Percentiles rank a stretch among this genome's conserved stretches.
These are phyloP conservation scores for Colletotrichum trifolii DNA, from an alignment of 2,329 filamentous ascomycete species.

Conservation along the genomic window DNA sequence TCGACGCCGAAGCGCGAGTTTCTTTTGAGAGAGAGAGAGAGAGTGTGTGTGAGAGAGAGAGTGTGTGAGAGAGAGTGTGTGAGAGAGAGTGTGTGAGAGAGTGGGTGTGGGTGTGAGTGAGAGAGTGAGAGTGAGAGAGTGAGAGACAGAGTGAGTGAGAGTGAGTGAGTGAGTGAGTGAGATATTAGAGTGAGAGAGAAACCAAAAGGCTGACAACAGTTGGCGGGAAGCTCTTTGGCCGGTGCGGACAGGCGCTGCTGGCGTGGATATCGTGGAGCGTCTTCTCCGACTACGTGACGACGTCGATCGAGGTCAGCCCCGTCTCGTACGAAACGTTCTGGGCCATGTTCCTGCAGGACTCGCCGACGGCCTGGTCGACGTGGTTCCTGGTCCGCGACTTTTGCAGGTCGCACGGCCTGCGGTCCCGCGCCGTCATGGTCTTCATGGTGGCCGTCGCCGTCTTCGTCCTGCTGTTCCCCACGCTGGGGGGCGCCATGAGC, in stretches of 20 bases:
- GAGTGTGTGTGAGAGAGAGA: too few species aligned
- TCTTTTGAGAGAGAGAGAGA: neutral
- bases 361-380: conserved; percentile 38
- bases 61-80: too few species aligned
- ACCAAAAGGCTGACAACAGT: neutral
- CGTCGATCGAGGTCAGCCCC: conserved; percentile 40
- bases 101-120: too few species aligned
- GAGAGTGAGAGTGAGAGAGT: too few species aligned
- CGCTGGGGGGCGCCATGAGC: conserved; percentile 43
- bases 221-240: conserved; percentile 41
- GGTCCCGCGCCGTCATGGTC: conserved; percentile 39
- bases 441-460: conserved; percentile 41
- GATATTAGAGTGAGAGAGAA: too few species aligned
- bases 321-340: conserved; percentile 44
- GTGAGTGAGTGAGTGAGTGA: too few species aligned
- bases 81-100: too few species aligned
- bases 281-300: conserved; percentile 42
- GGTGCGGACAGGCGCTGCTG: conserved; percentile 42
- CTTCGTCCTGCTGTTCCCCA: conserved; percentile 44
- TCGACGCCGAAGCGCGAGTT: neutral
- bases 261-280: conserved; percentile 42
- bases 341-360: conserved; percentile 39
- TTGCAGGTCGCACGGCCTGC: conserved; percentile 32
- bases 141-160: too few species aligned
- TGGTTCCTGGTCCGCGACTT: conserved; percentile 38